These are phyloP conservation scores for Dissophora ornata DNA, from an alignment of 192 early-diverging fungal genomes.

Conservation along the genomic window DNA sequence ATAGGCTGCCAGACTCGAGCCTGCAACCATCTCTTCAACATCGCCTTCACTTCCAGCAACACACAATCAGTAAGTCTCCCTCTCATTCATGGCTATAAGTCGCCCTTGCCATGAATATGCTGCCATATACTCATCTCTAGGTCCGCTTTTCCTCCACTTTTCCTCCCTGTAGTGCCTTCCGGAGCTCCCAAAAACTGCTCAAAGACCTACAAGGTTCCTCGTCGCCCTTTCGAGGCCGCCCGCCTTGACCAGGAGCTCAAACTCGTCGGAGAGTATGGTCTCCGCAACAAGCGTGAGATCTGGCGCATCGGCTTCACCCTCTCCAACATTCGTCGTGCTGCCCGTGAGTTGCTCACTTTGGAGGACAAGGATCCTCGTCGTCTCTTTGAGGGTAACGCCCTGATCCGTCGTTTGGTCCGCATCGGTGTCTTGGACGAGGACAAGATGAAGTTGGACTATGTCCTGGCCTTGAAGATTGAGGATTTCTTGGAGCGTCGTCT, in stretches of 20 bases:
- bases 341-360: conserved; percentile 97
- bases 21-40: too few relatives aligned
- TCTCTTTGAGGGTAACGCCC: conserved; percentile 99
- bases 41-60: neutral
- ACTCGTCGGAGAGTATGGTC: conserved; percentile 96
- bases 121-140: too few relatives aligned
- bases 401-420: conserved; percentile 97
- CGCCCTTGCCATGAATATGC: too few relatives aligned
- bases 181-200: conserved; percentile 64
- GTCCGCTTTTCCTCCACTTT: neutral
- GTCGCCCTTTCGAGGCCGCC: conserved; percentile 94
- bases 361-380: conserved; percentile 96
- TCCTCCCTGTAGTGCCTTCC: conserved; percentile 38
- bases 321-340: conserved; percentile 99
- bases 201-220: conserved; percentile 93
- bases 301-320: conserved; percentile 95
- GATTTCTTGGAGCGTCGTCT: conserved; percentile 98
- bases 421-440: conserved; percentile 97
- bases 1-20: too few relatives aligned
- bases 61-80: conserved; percentile 12
- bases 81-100: too few relatives aligned
- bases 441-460: conserved; percentile 99
- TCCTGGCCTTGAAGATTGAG: conserved; percentile 94
- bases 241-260: conserved; percentile 94
- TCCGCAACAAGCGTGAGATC: conserved; percentile 99